Evolutionary conservation across 164 flowering plant genomes (phyloP).

Genomic region (Chimonanthus salicifolius): DNA sequence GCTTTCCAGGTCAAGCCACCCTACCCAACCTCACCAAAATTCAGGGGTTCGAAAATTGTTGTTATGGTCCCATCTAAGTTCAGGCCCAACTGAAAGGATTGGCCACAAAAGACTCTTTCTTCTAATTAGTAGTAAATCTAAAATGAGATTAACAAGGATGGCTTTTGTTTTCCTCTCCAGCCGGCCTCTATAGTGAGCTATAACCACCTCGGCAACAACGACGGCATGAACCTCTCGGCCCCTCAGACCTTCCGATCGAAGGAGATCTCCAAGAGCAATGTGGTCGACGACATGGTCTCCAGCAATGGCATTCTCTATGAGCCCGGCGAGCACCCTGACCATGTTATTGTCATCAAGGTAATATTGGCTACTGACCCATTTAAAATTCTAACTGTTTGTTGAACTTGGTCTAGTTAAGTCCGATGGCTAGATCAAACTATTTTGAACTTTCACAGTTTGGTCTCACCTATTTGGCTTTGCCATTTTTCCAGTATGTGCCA

Average conservation of each 20-base stretch:
- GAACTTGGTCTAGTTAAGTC: too few species aligned
- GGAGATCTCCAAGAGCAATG: conserved; percentile 97
- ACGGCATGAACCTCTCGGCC: conserved; percentile 96
- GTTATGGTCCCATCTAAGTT: too few species aligned
- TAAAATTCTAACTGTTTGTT: too few species aligned
- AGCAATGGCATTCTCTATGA: conserved; percentile 94
- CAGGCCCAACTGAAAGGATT: too few species aligned
- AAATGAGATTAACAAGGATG: background rate
- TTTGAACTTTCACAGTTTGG: background rate
- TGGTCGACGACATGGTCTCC: conserved; percentile 99
- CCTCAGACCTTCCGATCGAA: conserved; percentile 98
- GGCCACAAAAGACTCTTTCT: too few species aligned
- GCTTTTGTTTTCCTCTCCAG: conserved; percentile 19
- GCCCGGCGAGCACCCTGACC: conserved; percentile 99
- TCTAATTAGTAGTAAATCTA: too few species aligned
- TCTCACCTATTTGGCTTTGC: background rate
- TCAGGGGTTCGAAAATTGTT: too few species aligned
- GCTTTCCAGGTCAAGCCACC: too few species aligned
- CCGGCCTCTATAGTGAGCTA: conserved; percentile 99
- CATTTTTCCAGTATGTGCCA: conserved; percentile 66
- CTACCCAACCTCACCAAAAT: too few species aligned
- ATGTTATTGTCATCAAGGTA: conserved; percentile 98
- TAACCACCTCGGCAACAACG: conserved; percentile 97
- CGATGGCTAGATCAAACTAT: background rate
- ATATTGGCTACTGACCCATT: background rate